These are phyloP conservation scores for Tetrahymena malaccensis DNA, from an alignment of 73 alveolate species.

Conservation along the genomic window DNA sequence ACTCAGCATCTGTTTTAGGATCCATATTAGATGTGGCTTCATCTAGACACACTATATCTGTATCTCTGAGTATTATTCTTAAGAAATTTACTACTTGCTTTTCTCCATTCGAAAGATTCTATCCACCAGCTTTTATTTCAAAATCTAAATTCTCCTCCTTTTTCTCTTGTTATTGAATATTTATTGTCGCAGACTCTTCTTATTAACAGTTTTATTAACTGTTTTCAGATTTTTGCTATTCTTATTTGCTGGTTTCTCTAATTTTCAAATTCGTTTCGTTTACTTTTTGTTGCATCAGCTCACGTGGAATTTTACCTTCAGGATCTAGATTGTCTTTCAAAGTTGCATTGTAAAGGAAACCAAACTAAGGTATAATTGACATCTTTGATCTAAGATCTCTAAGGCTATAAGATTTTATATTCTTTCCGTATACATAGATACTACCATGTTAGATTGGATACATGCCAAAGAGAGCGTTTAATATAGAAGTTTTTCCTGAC, in stretches of 20 bases:
- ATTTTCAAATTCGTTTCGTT: slow-evolving; percentile 40
- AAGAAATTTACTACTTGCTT: slow-evolving; percentile 57
- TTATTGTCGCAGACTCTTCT: no score
- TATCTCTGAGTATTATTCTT: slow-evolving; percentile 61
- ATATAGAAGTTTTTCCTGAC: slow-evolving; percentile 77
- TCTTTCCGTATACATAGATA: slow-evolving; percentile 47
- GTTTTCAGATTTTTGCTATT: no score
- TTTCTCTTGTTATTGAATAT: not conserved
- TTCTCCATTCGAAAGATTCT: slow-evolving; percentile 64
- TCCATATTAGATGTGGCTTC: slow-evolving; percentile 77
- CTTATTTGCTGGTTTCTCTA: not conserved
- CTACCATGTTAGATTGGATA: slow-evolving; percentile 43
- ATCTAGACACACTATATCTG: slow-evolving; percentile 60
- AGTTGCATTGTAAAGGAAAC: slow-evolving; percentile 56
- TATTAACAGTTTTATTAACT: no score
- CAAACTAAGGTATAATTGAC: slow-evolving; percentile 72
- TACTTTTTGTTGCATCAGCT: slow-evolving; percentile 39
- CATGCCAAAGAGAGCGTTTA: slow-evolving; percentile 58
- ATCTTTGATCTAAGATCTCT: slow-evolving; percentile 54
- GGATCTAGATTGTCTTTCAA: slow-evolving; percentile 85
- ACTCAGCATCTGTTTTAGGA: slow-evolving; percentile 61
- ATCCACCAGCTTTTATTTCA: slow-evolving; percentile 56
- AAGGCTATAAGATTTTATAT: slow-evolving; percentile 39
- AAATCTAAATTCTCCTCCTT: slow-evolving; percentile 37
- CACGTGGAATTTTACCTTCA: slow-evolving; percentile 39